A percentile compares a stretch with the other conserved stretches of the same genome.
Conservation (phyloP, 257 asterid species). For the Coffea canephora region DNA sequence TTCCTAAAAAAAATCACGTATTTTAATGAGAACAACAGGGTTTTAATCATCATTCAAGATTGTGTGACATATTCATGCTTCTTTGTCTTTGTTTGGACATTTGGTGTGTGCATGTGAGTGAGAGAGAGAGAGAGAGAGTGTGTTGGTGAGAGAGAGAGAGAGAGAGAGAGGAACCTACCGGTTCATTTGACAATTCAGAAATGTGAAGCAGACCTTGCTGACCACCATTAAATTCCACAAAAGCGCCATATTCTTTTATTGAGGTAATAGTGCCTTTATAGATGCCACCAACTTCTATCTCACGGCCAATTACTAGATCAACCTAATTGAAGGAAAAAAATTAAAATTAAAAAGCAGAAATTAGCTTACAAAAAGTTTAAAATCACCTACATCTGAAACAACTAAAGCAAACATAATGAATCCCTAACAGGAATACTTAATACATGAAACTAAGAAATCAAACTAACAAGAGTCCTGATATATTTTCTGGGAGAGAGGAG, state of each 20-base stretch:
- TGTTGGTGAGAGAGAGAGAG: conserved; percentile 1
- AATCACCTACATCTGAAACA: neutral
- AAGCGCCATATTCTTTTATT: conserved; percentile 94
- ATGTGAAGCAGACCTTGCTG: conserved; percentile 94
- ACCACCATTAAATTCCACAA: conserved; percentile 96
- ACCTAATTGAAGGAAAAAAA: conserved; percentile 47
- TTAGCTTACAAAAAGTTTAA: neutral
- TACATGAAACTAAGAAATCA: too few species aligned
- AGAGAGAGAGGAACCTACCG: conserved; percentile 38
- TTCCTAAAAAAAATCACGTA: neutral
- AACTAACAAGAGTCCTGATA: too few species aligned
- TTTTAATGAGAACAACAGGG: neutral
- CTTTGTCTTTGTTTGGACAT: neutral
- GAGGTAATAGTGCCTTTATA: conserved; percentile 78
- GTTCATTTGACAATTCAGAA: conserved; percentile 84
- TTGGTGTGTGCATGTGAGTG: neutral
- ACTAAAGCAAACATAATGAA: neutral
- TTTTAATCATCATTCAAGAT: neutral
- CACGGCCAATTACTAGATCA: conserved; percentile 79
- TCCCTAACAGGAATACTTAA: too few species aligned
- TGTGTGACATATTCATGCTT: neutral
- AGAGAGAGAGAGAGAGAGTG: neutral
- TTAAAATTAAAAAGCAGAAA: neutral
- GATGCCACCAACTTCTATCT: conserved; percentile 73
- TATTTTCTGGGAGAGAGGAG: too few species aligned